Evolutionary conservation across 257 asterid genomes (phyloP), one percentile per base, ranked within the genome.

Genomic region (Fraxinus pennsylvanica): DNA sequence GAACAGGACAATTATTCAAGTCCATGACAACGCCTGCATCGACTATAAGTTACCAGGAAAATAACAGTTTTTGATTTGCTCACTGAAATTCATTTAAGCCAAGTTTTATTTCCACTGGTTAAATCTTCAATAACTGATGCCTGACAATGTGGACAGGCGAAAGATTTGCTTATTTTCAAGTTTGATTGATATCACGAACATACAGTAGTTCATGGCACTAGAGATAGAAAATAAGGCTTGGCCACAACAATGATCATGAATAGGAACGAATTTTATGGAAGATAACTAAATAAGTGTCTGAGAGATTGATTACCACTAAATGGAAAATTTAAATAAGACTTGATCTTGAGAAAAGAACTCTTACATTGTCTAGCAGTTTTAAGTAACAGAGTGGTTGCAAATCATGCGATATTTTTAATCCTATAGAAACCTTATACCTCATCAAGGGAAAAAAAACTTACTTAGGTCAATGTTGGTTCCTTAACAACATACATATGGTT

Each of bases 121-220:
- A 73, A 13, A 76, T 13, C 47, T 72, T 27, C 50, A 67, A 19
- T 9, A 70, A 21, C 25, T 19, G 39, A 80, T 69, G 39, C 33
- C 59, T 67, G n/a, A 52, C 61, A 6, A n/a, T 5, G 10, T 57
- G 27, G 17, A 45, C 52, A 13, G 17, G 52, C 9, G 43, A 21
- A 68, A 38, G 25, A 50, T 45, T 33, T 52, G 33, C 1, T 50
- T 25, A 10, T 10, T 69, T 72, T 36, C 6, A 15, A 27, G 50
- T 59, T 4, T 61, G 27, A 29, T 21, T 10, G 52, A 43, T 43
- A 43, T 43, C 17, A 43, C 1, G 17, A 1, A 43, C 17, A 43
- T 12, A 43, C 52, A 43, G 52, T 39, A 39, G 5, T 1, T 39
- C 13, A 39, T 39, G 45, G 45, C 12, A 1, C 2, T 43, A 2